phyloP scores from a whole-genome alignment of 1,139 yeast genomes.

The Pichia sp. region DNA sequence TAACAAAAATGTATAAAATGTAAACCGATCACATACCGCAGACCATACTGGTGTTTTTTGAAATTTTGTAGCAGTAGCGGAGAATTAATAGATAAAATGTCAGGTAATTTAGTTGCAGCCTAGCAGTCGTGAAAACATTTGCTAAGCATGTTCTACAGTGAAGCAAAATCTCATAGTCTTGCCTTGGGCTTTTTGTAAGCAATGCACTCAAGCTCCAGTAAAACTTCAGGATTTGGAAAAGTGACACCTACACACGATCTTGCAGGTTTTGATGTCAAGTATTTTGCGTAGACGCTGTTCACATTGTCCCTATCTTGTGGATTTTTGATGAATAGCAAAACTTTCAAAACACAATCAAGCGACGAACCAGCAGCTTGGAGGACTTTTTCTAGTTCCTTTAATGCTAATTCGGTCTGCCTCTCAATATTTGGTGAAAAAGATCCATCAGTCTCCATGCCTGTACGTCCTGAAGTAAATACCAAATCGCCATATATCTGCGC shows the following conservation, averaged over 20 bases:
- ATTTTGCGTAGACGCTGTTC: constrained; percentile 45
- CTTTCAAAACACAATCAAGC: constrained; percentile 49
- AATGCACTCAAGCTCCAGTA: constrained; percentile 40
- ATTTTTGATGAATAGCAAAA: constrained; percentile 46
- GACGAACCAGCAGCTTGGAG: constrained; percentile 44
- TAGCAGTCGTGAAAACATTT: too few relatives aligned
- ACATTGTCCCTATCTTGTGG: constrained; percentile 42
- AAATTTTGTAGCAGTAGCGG: too few relatives aligned
- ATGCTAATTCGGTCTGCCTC: constrained; percentile 42
- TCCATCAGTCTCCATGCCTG: constrained; percentile 35
- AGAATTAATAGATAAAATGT: too few relatives aligned
- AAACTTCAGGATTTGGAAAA: constrained; percentile 39
- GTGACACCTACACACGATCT: constrained; percentile 49
- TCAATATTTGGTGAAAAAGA: constrained; percentile 7
- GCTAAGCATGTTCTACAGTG: too few relatives aligned
- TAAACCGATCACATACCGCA: too few relatives aligned
- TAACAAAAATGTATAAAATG: too few relatives aligned
- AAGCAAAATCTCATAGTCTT: constrained; percentile 30
- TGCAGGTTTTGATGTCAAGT: constrained; percentile 50
- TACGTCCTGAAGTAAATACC: constrained; percentile 45
- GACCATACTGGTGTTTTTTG: too few relatives aligned
- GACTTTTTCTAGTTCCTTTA: constrained; percentile 41
- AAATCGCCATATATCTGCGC: constrained; percentile 47
- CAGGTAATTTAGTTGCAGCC: too few relatives aligned
- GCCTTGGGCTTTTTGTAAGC: constrained; percentile 24